Evolutionary conservation across 805 yeast genomes (phyloP), one percentile per base, ranked within the genome.

Genomic region (Candida incommunis): DNA sequence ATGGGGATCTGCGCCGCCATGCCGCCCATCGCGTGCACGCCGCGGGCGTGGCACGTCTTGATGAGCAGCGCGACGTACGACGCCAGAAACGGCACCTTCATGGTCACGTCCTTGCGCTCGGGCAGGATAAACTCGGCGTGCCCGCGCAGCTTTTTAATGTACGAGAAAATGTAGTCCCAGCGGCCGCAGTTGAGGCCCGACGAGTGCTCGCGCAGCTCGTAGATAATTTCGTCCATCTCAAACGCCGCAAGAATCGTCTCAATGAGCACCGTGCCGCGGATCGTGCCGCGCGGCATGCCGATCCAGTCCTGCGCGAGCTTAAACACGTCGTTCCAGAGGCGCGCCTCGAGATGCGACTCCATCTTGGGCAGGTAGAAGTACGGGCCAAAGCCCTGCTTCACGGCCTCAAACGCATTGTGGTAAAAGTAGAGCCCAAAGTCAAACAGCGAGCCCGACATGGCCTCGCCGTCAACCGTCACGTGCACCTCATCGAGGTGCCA

Each of bases 1-100:
- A 78, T 78, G 41, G 85, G 85, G 55, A 78, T 78, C 64, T 77
- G 82, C 15, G 85, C 85, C 48, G 84, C 84, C 85, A 78, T 78
- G 47, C 85, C 85, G 44, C 85, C 85, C 73, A 78, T 75, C 41
- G 85, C 85, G 57, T 78, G 83, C 40, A 79, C 84, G 50, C 80
- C 80, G 54, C 86, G 73, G 64, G 69, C 69, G 66, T 79, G 85
- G 58, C 82, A 75, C 46, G 83, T 78, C 66, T 78, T 65, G 54
- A 80, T 78, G 58, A 79, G 69, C 50, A 78, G 68, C 54, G 71
- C 71, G 51, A 79, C 84, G 57, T 79, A 79, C 22, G 79, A 65
- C 24, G 75, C 65, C 84, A 79, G 78, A 65, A 79, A 79, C 34
- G 82, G 83, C 20, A 78, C 77, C 54, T 62, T 65, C 83, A 78